Evolutionary conservation across 768 basidiomycete species (phyloP), one percentile per base, ranked within the genome.

Genomic region (Mrakia gelida): DNA sequence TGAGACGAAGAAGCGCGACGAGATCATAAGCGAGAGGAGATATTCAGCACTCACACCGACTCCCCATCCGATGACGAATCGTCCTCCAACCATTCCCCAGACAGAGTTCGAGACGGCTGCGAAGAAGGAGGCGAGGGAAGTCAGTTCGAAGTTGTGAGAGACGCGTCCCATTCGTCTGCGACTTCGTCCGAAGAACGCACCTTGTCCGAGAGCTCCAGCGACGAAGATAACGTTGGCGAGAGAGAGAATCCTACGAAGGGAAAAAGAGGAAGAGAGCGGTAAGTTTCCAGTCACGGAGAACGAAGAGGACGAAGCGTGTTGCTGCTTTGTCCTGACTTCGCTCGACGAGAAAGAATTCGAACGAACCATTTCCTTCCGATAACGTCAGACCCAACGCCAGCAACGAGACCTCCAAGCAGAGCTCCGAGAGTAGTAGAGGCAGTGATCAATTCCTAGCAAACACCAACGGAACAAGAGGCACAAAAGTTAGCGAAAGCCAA

Each of bases 361-460:
- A 52, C 75, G 45, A 10, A 67, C 18, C 86, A 87, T 77, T 89
- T 88, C 11, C 92, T 86, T 16, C 92, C 92, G 30, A 89, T 88
- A 86, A 88, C 89, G 80, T 92, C 92, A 18, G 90, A 91, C 72
- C 91, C 84, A 56, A 89, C 85, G 16, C 92, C 92, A 4, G 90
- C 91, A 9, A 85, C 86, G 7, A 93, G 86, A 71, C 91, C 90
- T 26, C 92, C 92, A 2, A 93, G 79, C 5, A 93, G 86, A 0
- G 92, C 92, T 11, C 91, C 91, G 41, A 92, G 86, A 0, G 92
- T 93, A 0, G 92, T 92, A 0, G 91, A 85, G 9, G 91, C 91
- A 0, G 92, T 92, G 82, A 93, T 92, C 52, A 92, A 87, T 87
- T 93, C 92, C 59, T 59, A 26, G 15, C 11, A 13, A 15, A 45